A percentile compares a stretch with the other conserved stretches of the same genome.
Evolutionary conservation across 208 protist genomes (phyloP).

Genomic region (Acanthamoeba culbertsoni): DNA sequence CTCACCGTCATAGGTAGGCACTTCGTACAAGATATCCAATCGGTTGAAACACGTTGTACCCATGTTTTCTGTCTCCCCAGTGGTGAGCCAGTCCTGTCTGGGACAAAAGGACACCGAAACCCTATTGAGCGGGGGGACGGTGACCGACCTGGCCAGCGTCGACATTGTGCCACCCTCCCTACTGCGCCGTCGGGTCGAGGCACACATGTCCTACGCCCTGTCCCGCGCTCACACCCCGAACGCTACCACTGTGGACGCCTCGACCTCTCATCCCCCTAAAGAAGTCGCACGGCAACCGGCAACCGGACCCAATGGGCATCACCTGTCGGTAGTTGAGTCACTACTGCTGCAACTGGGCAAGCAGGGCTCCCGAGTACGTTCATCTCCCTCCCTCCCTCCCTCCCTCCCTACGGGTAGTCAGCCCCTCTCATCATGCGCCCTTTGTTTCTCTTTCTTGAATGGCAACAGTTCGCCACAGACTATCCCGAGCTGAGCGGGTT

Average conservation of each 20-base stretch:
- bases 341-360: not conserved
- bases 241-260: not conserved
- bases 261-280: not conserved
- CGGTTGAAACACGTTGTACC: too few species aligned
- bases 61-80: not conserved
- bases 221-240: not conserved
- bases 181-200: not conserved
- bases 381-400: too few species aligned
- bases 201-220: not conserved
- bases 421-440: not conserved
- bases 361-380: not conserved
- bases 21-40: not conserved
- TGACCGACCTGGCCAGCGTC: not conserved
- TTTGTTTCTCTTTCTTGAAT: not conserved
- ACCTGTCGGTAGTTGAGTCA: not conserved
- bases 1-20: not conserved
- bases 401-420: too few species aligned
- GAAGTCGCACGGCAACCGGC: not conserved
- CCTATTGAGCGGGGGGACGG: not conserved
- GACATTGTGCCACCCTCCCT: not conserved
- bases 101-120: not conserved
- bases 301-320: too few species aligned
- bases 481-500: not conserved
- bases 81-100: not conserved
- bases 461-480: not conserved